Evolutionary conservation across 129 eudicot species (phyloP).

Genomic region (Scalesia atractyloides): DNA sequence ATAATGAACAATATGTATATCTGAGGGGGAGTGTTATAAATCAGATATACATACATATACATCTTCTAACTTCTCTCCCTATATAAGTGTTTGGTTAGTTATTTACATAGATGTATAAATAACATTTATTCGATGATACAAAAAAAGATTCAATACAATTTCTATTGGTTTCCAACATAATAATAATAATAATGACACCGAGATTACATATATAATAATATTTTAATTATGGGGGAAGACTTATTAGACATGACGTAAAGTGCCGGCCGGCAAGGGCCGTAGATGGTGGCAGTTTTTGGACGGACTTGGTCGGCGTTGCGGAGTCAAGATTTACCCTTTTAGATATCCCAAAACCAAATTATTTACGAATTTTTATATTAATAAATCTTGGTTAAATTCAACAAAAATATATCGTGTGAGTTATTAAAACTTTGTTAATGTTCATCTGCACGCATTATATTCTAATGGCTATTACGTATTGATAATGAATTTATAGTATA

Average conservation of each 20-base stretch:
- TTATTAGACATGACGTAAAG: conserved; percentile 27
- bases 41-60: no score
- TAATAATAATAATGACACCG: conserved; percentile 25
- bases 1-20: no score
- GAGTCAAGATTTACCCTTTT: conserved; percentile 39
- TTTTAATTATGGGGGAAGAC: conserved; percentile 21
- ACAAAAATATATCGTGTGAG: not conserved
- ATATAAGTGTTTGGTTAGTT: no score
- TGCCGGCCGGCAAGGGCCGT: conserved; percentile 56
- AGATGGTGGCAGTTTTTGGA: conserved; percentile 47
- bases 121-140: no score
- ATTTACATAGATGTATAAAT: no score
- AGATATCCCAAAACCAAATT: not conserved
- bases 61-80: no score
- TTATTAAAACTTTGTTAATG: not conserved
- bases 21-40: no score
- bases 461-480: not conserved
- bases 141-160: no score
- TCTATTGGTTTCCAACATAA: no score
- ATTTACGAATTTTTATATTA: not conserved
- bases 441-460: no score
- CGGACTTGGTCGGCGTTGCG: conserved; percentile 53
- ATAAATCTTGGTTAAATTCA: not conserved
- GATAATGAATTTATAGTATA: not conserved
- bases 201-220: conserved; percentile 14